Evolutionary conservation across 805 yeast species (phyloP).

Genomic region (Monosporozyma yasuniensis): DNA sequence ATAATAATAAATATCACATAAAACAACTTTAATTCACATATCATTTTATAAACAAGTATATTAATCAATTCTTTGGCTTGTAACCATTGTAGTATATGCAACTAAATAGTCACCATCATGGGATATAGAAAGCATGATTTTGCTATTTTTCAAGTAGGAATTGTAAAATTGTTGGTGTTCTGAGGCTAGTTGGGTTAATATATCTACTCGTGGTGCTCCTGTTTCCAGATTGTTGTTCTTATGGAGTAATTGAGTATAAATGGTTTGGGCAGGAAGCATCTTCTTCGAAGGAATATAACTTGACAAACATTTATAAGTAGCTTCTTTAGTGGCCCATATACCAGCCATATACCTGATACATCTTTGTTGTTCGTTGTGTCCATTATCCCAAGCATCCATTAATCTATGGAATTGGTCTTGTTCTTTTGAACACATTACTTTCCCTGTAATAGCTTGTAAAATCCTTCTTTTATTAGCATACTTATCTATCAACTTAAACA

Average conservation of each 20-base stretch:
- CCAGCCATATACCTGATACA: conserved; percentile 20
- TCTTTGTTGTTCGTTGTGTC: not conserved
- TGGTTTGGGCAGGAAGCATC: conserved; percentile 23
- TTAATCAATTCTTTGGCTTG: not conserved
- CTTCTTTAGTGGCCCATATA: conserved; percentile 28
- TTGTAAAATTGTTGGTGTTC: conserved; percentile 9
- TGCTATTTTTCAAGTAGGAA: conserved; percentile 8
- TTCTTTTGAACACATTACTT: conserved; percentile 24
- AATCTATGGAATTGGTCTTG: conserved; percentile 7
- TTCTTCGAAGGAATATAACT: conserved; percentile 8
- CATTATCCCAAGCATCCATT: not conserved
- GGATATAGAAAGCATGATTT: conserved; percentile 19
- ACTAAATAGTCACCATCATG: conserved; percentile 26
- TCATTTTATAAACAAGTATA: not conserved
- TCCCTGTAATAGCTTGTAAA: conserved; percentile 13
- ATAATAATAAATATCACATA: not conserved
- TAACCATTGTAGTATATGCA: conserved; percentile 3
- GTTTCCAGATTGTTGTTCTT: conserved; percentile 11
- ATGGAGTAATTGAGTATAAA: conserved; percentile 21
- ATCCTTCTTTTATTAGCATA: conserved; percentile 1
- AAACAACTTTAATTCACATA: not conserved
- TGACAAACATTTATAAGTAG: conserved; percentile 18
- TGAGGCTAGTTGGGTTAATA: conserved; percentile 7
- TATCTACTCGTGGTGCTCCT: conserved; percentile 15
- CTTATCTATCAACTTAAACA: conserved; percentile 13